Evolutionary conservation across 805 yeast species (phyloP).

Genomic region (Teunomyces stri): DNA sequence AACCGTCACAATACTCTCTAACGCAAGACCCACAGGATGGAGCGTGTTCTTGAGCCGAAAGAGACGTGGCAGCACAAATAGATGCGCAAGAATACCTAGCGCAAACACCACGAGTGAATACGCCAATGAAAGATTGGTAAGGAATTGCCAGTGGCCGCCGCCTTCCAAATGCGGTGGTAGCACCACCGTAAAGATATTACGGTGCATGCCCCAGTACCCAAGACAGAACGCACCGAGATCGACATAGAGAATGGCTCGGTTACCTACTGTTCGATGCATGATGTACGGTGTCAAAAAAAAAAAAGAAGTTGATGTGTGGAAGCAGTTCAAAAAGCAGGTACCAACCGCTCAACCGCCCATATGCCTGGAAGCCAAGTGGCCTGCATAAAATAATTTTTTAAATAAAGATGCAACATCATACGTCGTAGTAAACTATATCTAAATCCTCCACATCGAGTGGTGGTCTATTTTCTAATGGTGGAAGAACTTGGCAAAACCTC

Average conservation of each 20-base stretch:
- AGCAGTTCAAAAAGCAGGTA: too few species aligned
- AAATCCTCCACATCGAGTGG: slow-evolving; percentile 1
- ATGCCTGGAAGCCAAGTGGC: too few species aligned
- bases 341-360: too few species aligned
- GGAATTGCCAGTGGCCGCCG: slow-evolving; percentile 72
- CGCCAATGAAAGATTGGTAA: slow-evolving; percentile 48
- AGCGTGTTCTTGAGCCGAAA: slow-evolving; percentile 37
- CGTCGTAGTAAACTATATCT: not conserved
- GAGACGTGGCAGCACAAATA: slow-evolving; percentile 18
- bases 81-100: slow-evolving; percentile 33
- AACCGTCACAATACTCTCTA: slow-evolving; percentile 59
- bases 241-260: slow-evolving; percentile 23
- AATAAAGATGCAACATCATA: not conserved
- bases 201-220: slow-evolving; percentile 28
- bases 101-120: slow-evolving; percentile 14
- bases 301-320: too few species aligned
- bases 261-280: slow-evolving; percentile 25
- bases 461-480: slow-evolving; percentile 7
- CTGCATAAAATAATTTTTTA: too few species aligned
- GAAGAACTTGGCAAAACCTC: slow-evolving; percentile 17
- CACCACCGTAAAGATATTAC: slow-evolving; percentile 15
- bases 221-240: slow-evolving; percentile 23
- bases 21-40: slow-evolving; percentile 54
- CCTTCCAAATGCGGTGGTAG: slow-evolving; percentile 49
- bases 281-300: too few species aligned